Evolutionary conservation across 345 rosid species (phyloP).

Genomic region (Combretum micranthum): DNA sequence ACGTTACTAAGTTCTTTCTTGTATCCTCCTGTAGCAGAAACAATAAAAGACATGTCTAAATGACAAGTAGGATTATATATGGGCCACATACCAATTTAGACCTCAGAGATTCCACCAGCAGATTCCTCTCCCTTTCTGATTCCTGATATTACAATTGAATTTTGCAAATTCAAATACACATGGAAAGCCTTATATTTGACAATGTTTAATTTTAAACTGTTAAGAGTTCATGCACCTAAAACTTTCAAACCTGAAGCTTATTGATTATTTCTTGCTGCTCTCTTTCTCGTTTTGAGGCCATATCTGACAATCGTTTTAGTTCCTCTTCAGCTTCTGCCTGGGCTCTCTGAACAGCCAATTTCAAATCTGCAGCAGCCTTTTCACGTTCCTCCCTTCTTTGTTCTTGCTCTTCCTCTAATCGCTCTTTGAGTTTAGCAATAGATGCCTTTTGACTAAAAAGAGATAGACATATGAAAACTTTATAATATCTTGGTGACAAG

Average conservation of each 20-base stretch:
- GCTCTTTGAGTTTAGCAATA: slow-evolving; percentile 61
- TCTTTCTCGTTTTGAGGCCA: slow-evolving; percentile 53
- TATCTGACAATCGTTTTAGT: slow-evolving; percentile 51
- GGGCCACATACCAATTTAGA: slow-evolving; percentile 58
- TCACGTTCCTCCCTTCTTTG: slow-evolving; percentile 82
- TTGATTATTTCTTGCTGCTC: slow-evolving; percentile 77
- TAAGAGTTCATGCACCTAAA: slow-evolving; percentile 8
- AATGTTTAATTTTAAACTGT: slow-evolving; percentile 5
- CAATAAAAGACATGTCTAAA: background rate
- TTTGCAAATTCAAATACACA: slow-evolving; percentile 3
- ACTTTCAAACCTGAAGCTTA: slow-evolving; percentile 67
- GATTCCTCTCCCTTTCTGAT: slow-evolving; percentile 67
- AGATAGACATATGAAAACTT: slow-evolving; percentile 10
- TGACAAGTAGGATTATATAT: background rate
- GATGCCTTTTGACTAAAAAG: slow-evolving; percentile 73
- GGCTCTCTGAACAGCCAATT: slow-evolving; percentile 70
- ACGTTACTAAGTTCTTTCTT: slow-evolving; percentile 69
- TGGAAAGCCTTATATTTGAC: slow-evolving; percentile 3
- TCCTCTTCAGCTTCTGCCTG: slow-evolving; percentile 75
- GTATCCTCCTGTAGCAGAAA: slow-evolving; percentile 62
- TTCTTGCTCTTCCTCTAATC: slow-evolving; percentile 73
- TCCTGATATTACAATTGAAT: slow-evolving; percentile 41
- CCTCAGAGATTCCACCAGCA: slow-evolving; percentile 65
- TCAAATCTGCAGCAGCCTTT: slow-evolving; percentile 59
- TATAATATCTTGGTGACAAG: background rate